Conservation (phyloP, 306 rosid genomes). For the Acacia acuminata region DNA sequence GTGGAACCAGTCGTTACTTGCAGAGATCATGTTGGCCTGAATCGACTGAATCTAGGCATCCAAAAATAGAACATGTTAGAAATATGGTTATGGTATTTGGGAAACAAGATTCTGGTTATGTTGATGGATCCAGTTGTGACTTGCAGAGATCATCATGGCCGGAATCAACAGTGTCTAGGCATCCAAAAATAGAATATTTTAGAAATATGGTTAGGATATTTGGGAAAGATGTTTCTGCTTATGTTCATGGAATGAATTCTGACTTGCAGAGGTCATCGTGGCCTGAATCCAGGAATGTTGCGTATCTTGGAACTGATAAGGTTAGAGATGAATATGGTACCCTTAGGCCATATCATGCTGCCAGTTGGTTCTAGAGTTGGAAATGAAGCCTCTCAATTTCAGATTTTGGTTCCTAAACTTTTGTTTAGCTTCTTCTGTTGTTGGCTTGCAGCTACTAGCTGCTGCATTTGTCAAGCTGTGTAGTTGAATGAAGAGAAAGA, state of each 20-base stretch:
- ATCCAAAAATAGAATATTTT: not conserved
- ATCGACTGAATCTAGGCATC: not conserved
- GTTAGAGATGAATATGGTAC: not conserved
- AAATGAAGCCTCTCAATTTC: not conserved
- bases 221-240: not conserved
- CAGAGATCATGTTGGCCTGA: conserved; percentile 6
- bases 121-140: not conserved
- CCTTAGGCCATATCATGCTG: not conserved
- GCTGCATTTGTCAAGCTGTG: not conserved
- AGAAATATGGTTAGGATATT: not conserved
- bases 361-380: not conserved
- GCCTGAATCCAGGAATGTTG: not conserved
- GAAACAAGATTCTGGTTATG: not conserved
- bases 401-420: not conserved
- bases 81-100: not conserved
- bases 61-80: not conserved
- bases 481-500: not conserved
- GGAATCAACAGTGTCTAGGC: not conserved
- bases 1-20: not conserved
- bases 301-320: not conserved
- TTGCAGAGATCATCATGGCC: conserved; percentile 8
- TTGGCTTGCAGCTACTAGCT: not conserved
- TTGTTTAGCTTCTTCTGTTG: not conserved
- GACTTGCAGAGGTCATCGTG: not conserved
- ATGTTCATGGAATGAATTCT: not conserved